phyloP scores from a whole-genome alignment of 2,329 filamentous ascomycete genomes.

The Pestalotiopsis sp. region DNA sequence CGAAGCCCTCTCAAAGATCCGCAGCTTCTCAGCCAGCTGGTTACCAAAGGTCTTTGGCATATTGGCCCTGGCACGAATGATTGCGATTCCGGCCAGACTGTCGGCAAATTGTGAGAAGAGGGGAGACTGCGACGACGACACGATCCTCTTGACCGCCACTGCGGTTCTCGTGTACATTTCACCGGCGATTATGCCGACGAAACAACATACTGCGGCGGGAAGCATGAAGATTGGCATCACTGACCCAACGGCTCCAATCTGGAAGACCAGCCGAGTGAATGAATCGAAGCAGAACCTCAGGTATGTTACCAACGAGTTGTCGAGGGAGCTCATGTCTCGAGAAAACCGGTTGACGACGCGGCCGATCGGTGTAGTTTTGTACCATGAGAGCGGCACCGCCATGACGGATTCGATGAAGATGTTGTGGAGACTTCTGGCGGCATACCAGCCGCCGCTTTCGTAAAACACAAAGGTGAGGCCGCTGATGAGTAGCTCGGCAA shows the following conservation, averaged over 20 bases:
- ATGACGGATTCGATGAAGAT: conserved; percentile 55
- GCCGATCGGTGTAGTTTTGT: conserved; percentile 54
- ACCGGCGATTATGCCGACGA: conserved; percentile 39
- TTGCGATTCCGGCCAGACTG: conserved; percentile 49
- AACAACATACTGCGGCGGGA: conserved; percentile 40
- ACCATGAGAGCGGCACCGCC: conserved; percentile 59
- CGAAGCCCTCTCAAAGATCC: conserved; percentile 46
- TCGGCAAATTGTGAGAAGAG: conserved; percentile 61
- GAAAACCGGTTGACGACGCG: conserved; percentile 59
- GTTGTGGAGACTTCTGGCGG: conserved; percentile 54
- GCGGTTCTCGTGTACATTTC: conserved; percentile 49
- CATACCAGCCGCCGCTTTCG: conserved; percentile 59
- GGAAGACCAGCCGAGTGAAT: conserved; percentile 32
- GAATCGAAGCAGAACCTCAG: conserved; percentile 45
- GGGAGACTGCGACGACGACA: conserved; percentile 48
- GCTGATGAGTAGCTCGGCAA: conserved; percentile 45
- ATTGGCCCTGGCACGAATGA: conserved; percentile 53
- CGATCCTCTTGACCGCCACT: conserved; percentile 42
- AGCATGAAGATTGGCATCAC: conserved; percentile 47
- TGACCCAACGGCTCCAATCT: conserved; percentile 41
- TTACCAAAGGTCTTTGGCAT: conserved; percentile 51
- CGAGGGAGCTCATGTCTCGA: conserved; percentile 59
- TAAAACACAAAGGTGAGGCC: conserved; percentile 48
- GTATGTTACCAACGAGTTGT: conserved; percentile 48
- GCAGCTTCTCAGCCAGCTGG: conserved; percentile 53